Conservation (phyloP, 192 early-diverging fungal genomes). For the Coemansia sp. region DNA sequence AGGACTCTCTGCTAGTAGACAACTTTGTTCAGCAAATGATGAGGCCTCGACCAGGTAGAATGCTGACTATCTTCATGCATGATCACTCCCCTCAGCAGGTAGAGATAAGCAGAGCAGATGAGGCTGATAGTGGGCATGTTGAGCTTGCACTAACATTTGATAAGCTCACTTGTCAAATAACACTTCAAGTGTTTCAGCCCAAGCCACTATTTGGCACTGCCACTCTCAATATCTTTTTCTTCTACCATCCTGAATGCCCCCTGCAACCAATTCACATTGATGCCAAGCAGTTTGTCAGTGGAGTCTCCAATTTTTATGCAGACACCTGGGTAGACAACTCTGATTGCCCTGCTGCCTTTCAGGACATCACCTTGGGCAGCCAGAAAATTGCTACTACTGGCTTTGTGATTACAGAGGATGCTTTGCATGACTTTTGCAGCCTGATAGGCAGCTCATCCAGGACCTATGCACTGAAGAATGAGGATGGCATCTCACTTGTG, state of each 20-base stretch:
- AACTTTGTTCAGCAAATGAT: conserved; percentile 61
- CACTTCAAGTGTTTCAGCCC: conserved; percentile 4
- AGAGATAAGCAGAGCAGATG: background rate
- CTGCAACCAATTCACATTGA: conserved; percentile 18
- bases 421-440: conserved; percentile 80
- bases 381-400: background rate
- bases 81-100: background rate
- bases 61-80: conserved; percentile 12
- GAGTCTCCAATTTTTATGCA: conserved; percentile 5
- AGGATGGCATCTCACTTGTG: conserved; percentile 55
- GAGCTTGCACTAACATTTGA: background rate
- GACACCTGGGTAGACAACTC: conserved; percentile 16
- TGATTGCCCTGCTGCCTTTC: background rate
- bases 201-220: conserved; percentile 1
- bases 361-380: conserved; percentile 5
- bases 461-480: conserved; percentile 48
- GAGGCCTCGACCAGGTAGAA: conserved; percentile 59
- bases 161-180: background rate
- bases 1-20: conserved; percentile 59
- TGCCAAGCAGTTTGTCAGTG: background rate
- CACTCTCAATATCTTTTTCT: background rate
- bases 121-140: background rate
- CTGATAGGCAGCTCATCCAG: conserved; percentile 62
- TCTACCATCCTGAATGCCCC: conserved; percentile 8
- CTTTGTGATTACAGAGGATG: conserved; percentile 59